These are phyloP conservation scores for Pythium vanterpoolii DNA, from an alignment of 352 stramenopile genomes.

Conservation along the genomic window DNA sequence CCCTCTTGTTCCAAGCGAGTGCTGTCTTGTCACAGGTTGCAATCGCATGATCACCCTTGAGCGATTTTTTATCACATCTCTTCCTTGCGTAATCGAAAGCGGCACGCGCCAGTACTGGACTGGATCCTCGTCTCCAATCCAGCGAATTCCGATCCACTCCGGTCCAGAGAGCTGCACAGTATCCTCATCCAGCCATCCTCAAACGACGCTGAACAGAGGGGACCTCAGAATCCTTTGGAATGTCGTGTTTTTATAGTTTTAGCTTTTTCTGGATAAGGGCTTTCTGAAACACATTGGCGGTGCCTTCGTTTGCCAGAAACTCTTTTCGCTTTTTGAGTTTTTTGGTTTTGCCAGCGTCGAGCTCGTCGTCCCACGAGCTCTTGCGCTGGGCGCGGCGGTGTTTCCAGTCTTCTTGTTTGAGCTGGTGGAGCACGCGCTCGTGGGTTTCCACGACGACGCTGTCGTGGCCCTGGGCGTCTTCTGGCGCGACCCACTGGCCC, in stretches of 20 bases:
- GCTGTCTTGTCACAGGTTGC: no score
- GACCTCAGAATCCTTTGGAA: no score
- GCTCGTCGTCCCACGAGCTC: conserved; percentile 74
- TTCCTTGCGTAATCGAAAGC: no score
- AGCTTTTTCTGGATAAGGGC: conserved; percentile 63
- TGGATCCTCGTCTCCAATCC: no score
- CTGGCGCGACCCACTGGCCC: conserved; percentile 52
- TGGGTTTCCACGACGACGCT: conserved; percentile 47
- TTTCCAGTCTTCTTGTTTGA: conserved; percentile 78
- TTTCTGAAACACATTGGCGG: conserved; percentile 64
- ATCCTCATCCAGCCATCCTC: no score
- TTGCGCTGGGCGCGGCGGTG: conserved; percentile 60
- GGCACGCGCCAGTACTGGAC: no score
- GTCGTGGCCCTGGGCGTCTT: conserved; percentile 36
- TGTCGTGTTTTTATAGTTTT: conserved; percentile 20
- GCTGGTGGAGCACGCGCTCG: conserved; percentile 58
- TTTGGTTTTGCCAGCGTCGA: conserved; percentile 73
- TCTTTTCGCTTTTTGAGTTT: conserved; percentile 85
- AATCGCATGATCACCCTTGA: no score
- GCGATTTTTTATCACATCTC: no score
- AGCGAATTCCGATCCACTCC: no score
- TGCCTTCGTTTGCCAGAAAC: conserved; percentile 76
- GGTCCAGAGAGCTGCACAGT: no score
- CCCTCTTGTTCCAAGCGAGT: no score
- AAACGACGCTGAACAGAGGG: no score